Conservation (phyloP, 306 rosid species). For the Medicago lupulina region DNA sequence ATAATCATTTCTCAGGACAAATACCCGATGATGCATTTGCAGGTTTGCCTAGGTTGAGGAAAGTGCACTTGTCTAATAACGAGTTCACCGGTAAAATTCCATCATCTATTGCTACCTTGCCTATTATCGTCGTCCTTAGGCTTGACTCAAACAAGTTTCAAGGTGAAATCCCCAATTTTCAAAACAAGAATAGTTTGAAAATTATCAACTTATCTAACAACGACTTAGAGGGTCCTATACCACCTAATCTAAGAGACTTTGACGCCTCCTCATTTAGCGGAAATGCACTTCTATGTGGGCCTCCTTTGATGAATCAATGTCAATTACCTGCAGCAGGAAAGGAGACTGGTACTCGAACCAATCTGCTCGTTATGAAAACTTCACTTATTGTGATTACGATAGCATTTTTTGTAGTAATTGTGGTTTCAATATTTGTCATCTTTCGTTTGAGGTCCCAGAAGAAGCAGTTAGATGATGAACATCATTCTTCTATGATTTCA, state of each 20-base stretch:
- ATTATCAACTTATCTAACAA: constrained; percentile 66
- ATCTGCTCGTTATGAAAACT: constrained; percentile 39
- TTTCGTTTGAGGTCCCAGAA: constrained; percentile 37
- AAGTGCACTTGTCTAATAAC: constrained; percentile 58
- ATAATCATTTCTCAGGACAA: constrained; percentile 71
- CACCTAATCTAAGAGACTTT: constrained; percentile 52
- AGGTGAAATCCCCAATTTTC: constrained; percentile 71
- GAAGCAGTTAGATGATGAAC: background rate
- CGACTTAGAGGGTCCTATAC: constrained; percentile 74
- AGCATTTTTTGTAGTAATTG: constrained; percentile 46
- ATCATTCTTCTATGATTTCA: background rate
- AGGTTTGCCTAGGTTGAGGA: constrained; percentile 59
- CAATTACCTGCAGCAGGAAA: too few species aligned
- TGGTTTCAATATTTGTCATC: constrained; percentile 45
- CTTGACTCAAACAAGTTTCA: constrained; percentile 78
- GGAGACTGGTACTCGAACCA: background rate
- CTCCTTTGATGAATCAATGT: constrained; percentile 59
- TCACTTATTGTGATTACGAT: constrained; percentile 40
- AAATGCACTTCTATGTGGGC: constrained; percentile 67
- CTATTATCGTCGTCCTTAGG: constrained; percentile 54
- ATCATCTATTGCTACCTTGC: constrained; percentile 65
- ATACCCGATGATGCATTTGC: constrained; percentile 74
- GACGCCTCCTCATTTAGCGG: constrained; percentile 59
- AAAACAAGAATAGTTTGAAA: constrained; percentile 39
- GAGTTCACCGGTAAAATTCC: constrained; percentile 73